phyloP scores from a whole-genome alignment of 2,329 filamentous ascomycete genomes.

The Pseudogymnoascus pannorum region DNA sequence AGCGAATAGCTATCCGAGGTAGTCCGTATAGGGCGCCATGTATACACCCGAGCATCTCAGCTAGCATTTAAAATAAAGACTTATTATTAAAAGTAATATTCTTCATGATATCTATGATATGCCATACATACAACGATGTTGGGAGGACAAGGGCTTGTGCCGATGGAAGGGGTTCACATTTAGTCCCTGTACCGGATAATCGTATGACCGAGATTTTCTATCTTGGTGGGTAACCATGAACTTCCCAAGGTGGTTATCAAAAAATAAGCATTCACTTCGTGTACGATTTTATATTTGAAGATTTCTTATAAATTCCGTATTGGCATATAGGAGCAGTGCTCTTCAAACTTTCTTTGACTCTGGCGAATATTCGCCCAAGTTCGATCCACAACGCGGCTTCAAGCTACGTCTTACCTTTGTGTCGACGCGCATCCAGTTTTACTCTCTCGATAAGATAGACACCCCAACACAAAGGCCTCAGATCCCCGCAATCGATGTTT shows the following conservation, averaged over 20 bases:
- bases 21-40: not conserved
- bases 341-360: slow-evolving; percentile 1
- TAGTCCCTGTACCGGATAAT: slow-evolving; percentile 1
- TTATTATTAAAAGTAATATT: not conserved
- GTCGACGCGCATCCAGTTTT: not conserved
- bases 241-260: slow-evolving; percentile 5
- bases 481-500: slow-evolving; percentile 8
- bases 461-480: slow-evolving; percentile 6
- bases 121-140: not conserved
- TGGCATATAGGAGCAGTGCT: slow-evolving; percentile 3
- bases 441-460: slow-evolving; percentile 5
- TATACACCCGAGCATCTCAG: not conserved
- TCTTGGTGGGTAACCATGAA: slow-evolving; percentile 3
- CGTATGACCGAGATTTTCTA: slow-evolving; percentile 8
- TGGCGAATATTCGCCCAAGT: not conserved
- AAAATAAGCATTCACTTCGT: slow-evolving; percentile 8
- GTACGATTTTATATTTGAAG: not conserved
- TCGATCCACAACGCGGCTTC: not conserved
- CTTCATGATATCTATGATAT: not conserved
- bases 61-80: not conserved
- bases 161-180: not conserved
- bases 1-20: not conserved
- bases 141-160: not conserved
- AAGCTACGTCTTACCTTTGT: not conserved
- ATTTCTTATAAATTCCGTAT: slow-evolving; percentile 1